A percentile compares a stretch with the other conserved stretches of the same genome.
Evolutionary conservation across 2,329 filamentous ascomycete species (phyloP).

Genomic region (Pleomassaria siparia): DNA sequence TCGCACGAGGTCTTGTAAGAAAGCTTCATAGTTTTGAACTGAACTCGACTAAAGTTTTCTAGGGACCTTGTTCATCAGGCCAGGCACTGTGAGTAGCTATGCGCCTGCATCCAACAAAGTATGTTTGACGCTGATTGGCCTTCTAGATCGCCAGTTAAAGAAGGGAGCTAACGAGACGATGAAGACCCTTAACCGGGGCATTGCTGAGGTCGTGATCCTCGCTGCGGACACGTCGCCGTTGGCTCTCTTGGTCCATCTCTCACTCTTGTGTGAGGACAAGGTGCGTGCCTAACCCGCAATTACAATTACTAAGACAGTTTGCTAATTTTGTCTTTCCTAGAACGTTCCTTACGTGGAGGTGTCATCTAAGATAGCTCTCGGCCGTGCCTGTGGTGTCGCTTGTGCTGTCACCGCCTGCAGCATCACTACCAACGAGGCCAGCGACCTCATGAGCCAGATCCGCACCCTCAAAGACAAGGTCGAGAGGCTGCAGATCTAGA

Average conservation of each 20-base stretch:
- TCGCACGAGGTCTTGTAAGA: constrained; percentile 50
- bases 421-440: constrained; percentile 69
- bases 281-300: constrained; percentile 57
- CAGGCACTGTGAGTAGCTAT: too few relatives aligned
- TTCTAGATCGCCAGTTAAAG: constrained; percentile 29
- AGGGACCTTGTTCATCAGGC: constrained; percentile 34
- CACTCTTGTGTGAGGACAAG: constrained; percentile 62
- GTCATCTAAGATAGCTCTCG: constrained; percentile 82
- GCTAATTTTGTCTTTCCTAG: constrained; percentile 34
- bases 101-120: too few relatives aligned
- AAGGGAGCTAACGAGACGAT: constrained; percentile 51
- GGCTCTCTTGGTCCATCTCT: constrained; percentile 68
- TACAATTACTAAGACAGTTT: constrained; percentile 69
- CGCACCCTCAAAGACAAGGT: constrained; percentile 90
- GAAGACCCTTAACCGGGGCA: constrained; percentile 74
- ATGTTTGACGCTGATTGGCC: not conserved
- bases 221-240: constrained; percentile 79
- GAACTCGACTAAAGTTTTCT: too few relatives aligned
- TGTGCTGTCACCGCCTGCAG: constrained; percentile 82
- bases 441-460: constrained; percentile 84
- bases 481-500: constrained; percentile 86
- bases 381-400: constrained; percentile 77
- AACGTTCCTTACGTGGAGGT: constrained; percentile 51
- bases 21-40: too few relatives aligned
- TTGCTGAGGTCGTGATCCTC: constrained; percentile 84